Evolutionary conservation across 1,139 yeast genomes (phyloP), one percentile per base, ranked within the genome.

Genomic region (Candida glucosophila): DNA sequence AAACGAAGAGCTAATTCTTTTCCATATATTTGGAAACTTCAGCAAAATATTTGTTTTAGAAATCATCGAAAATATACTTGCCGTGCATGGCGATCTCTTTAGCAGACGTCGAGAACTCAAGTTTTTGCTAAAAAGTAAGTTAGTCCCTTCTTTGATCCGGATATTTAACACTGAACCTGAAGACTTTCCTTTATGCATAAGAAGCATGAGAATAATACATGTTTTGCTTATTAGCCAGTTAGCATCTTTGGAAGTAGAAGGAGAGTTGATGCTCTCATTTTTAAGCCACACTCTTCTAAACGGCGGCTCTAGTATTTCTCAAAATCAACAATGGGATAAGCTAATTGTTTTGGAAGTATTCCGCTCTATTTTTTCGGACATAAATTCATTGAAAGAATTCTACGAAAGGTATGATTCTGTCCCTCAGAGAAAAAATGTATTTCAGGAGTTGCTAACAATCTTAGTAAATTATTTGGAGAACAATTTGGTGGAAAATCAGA

Each of bases 21-120:
- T 61, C 26, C 40, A 37, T n/a, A 46, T 47, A n/a, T 34, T 48
- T n/a, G 61, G 66, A 18, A 64, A 65, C 20, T 56, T 88, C 5
- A 73, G 81, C 3, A 73, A 73, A 29, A 69, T 76, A 5, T 77
- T 85, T 29, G 81, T 85, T 0, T 66, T 90, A 25, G 98, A 88
- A 42, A 65, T 88, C 13, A 49, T 86, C 19, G 96, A 88, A 48
- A 78, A 77, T 28, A 58, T 79, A 5, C 49, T 76, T 16, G 53
- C 69, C 1, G 53, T 75, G 40, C 85, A 83, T 40, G 58, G 62
- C 13, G 36, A 42, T 0, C 45, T 77, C 4, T 82, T 90, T 42
- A 49, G 59, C n/a, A 32, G 48, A 1, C 83, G 78, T 37, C 55
- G 49, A 3, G 95, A 83, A 37, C 62, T 88, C 27, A 73, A 76